Percentiles rank a stretch among this genome's conserved stretches.
Conservation (phyloP, 2,329 filamentous ascomycete species). For the Emmonsiellopsis sp. region DNA sequence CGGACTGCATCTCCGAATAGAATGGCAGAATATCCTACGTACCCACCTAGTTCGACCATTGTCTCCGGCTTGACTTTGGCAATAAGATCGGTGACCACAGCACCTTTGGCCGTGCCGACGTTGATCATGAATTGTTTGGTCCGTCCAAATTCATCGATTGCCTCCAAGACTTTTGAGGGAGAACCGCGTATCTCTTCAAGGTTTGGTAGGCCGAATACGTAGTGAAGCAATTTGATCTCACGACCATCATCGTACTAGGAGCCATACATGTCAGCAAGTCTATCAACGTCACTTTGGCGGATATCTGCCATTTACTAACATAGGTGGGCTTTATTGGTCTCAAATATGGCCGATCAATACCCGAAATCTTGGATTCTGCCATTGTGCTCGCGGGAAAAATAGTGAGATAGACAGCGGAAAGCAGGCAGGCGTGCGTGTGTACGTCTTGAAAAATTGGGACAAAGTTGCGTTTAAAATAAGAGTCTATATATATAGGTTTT, state of each 20-base stretch:
- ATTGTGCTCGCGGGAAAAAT: background rate
- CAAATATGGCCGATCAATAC: background rate
- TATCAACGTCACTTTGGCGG: background rate
- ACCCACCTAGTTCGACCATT: slow-evolving; percentile 74
- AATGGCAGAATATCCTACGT: slow-evolving; percentile 73
- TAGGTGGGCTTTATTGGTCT: background rate
- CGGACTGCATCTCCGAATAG: slow-evolving; percentile 61
- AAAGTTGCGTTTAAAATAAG: too few relatives aligned
- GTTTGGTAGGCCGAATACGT: slow-evolving; percentile 53
- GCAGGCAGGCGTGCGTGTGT: too few relatives aligned
- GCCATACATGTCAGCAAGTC: background rate
- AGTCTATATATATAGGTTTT: too few relatives aligned
- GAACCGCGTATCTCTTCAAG: slow-evolving; percentile 56
- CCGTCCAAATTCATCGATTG: slow-evolving; percentile 61
- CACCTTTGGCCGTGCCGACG: slow-evolving; percentile 65
- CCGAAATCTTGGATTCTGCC: background rate
- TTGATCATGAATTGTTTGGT: slow-evolving; percentile 70
- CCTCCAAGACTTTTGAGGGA: slow-evolving; percentile 54
- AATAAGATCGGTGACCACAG: slow-evolving; percentile 61
- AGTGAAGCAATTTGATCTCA: slow-evolving; percentile 64
- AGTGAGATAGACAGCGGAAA: too few relatives aligned
- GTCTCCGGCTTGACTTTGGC: slow-evolving; percentile 54
- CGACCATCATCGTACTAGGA: slow-evolving; percentile 59
- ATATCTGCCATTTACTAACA: background rate
- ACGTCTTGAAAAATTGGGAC: too few relatives aligned